These are phyloP conservation scores for Aspergillus sp. DNA, from an alignment of 2,329 filamentous ascomycete species.

Conservation along the genomic window DNA sequence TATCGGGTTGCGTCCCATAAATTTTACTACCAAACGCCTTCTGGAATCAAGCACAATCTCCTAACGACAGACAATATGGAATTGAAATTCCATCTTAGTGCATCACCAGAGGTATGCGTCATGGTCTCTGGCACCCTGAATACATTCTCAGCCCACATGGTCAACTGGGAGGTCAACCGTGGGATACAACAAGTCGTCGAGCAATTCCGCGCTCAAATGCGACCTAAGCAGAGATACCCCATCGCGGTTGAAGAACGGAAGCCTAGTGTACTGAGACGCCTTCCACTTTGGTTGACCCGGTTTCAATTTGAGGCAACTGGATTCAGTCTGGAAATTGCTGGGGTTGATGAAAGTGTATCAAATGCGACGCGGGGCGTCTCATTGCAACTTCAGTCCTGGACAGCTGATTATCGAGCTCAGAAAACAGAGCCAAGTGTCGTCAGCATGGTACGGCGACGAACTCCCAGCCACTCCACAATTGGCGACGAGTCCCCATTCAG, in stretches of 20 bases:
- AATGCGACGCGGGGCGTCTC: conserved; percentile 78
- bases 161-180: conserved; percentile 87
- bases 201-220: conserved; percentile 72
- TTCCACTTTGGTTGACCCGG: conserved; percentile 82
- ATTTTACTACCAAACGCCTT: conserved; percentile 90
- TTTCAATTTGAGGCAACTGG: conserved; percentile 84
- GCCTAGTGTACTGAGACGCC: conserved; percentile 70
- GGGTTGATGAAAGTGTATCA: conserved; percentile 80
- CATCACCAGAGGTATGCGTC: conserved; percentile 81
- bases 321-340: conserved; percentile 87
- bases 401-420: conserved; percentile 83
- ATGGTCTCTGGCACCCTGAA: conserved; percentile 76
- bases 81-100: conserved; percentile 78
- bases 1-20: conserved; percentile 82
- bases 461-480: conserved; percentile 68
- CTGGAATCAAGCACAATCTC: conserved; percentile 79
- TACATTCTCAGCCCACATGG: conserved; percentile 84
- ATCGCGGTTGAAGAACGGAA: conserved; percentile 52
- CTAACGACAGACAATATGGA: conserved; percentile 87
- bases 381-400: conserved; percentile 83
- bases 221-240: conserved; percentile 58
- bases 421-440: conserved; percentile 59
- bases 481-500: conserved; percentile 62
- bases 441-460: conserved; percentile 62
- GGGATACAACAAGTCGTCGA: conserved; percentile 88